Conservation (phyloP, 2,329 filamentous ascomycete genomes). For the Byssochlamys sp. region DNA sequence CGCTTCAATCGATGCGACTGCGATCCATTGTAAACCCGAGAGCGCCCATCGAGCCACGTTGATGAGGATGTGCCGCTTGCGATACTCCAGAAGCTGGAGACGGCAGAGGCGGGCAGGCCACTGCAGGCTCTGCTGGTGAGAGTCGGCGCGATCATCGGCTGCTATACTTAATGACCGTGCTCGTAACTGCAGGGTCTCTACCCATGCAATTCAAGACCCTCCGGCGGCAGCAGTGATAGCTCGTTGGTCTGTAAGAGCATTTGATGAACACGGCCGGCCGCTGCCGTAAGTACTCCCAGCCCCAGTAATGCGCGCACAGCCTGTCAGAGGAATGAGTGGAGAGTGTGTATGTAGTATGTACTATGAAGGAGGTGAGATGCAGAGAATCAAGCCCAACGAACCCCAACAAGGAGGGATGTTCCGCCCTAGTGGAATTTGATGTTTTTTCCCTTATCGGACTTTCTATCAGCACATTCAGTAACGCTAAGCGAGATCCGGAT, state of each 20-base stretch:
- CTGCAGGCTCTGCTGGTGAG: constrained; percentile 23
- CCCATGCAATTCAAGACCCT: constrained; percentile 13
- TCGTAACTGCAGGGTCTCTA: constrained; percentile 11
- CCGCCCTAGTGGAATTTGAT: background rate
- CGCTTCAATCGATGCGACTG: background rate
- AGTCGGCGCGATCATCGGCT: constrained; percentile 24
- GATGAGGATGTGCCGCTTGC: background rate
- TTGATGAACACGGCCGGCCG: constrained; percentile 3
- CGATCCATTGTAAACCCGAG: background rate
- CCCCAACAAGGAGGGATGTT: background rate
- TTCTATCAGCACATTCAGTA: background rate
- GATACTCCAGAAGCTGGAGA: constrained; percentile 12
- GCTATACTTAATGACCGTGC: constrained; percentile 7
- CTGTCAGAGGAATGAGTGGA: background rate
- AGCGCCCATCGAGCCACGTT: background rate
- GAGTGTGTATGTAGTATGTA: background rate
- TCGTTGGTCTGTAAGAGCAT: constrained; percentile 9
- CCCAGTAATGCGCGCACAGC: background rate
- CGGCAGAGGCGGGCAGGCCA: constrained; percentile 29
- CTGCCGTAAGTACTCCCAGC: background rate
- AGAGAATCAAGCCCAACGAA: background rate
- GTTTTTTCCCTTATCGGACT: background rate
- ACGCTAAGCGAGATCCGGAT: background rate
- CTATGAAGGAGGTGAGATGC: background rate
- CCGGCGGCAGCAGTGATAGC: constrained; percentile 3